These are phyloP conservation scores for Salix exigua DNA, from an alignment of 345 rosid genomes.

Conservation along the genomic window DNA sequence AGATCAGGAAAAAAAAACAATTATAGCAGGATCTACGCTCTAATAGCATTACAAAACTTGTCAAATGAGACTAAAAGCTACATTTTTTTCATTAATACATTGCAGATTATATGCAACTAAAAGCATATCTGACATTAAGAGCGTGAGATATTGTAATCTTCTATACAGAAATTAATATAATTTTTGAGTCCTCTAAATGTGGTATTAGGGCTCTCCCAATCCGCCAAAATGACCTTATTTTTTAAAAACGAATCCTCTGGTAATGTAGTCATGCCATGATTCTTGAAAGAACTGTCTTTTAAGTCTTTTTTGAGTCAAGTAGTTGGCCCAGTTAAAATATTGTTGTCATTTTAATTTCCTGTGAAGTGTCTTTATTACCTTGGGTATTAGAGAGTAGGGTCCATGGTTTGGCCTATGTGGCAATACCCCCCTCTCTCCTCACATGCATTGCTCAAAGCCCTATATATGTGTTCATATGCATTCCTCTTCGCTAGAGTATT, in stretches of 20 bases:
- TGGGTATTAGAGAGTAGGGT: conserved; percentile 10
- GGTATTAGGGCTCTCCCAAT: conserved; percentile 1
- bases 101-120: too few species aligned
- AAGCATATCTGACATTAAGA: too few species aligned
- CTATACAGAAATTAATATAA: too few species aligned
- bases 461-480: conserved; percentile 21
- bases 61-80: too few species aligned
- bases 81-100: too few species aligned
- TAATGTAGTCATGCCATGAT: conserved; percentile 7
- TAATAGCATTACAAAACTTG: too few species aligned
- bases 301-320: conserved; percentile 2
- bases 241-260: neutral
- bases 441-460: conserved; percentile 1
- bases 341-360: conserved; percentile 1
- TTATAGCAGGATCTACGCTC: too few species aligned
- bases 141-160: too few species aligned
- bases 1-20: too few species aligned
- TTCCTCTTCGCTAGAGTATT: conserved; percentile 15
- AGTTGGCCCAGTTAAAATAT: neutral
- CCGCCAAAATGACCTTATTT: conserved; percentile 5
- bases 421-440: neutral
- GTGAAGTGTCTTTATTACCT: conserved; percentile 13
- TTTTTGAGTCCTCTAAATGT: too few species aligned
- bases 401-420: conserved; percentile 37
- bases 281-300: neutral